Base-by-base conservation (phyloP, 2,329 filamentous ascomycete species). In the Aureobasidium namibiae region DNA sequence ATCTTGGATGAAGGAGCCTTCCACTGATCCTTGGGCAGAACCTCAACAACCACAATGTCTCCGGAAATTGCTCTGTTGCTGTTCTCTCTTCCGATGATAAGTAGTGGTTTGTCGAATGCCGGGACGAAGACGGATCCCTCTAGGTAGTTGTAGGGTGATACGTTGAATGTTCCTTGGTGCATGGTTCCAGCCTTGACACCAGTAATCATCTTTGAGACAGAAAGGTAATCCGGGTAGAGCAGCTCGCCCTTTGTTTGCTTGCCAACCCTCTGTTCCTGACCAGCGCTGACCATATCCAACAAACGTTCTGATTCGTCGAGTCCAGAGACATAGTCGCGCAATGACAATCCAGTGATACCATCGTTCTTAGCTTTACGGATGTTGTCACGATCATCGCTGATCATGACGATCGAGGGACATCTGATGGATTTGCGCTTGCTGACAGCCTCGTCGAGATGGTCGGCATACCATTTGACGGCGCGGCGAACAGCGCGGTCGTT, bases 101-200 rank as follows among this genome's bases (percentile, higher is more conserved):
- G 80, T 31, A 99, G 82, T 1, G 91, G 82, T 67, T 94, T 95
- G 61, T 94, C 87, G 68, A 99, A 99, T 4, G 92, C 85, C 1
- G 92, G 85, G 0, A 95, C 91, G 67, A 92, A 87, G 63, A 97
- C 88, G 0, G 90, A 91, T 1, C 90, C 94, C 72, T 99, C 94
- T 11, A 99, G 80, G 67, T 97, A 99, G 76, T 99, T 99, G 79
- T 97, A 99, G 0, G 90, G 90, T 8, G 94, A 97, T 29, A 97
- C 90, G 69, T 92, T 96, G 77, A 96, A 99, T 24, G 89, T 86
- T 7, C 94, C 94, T 74, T 99, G 92, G 71, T 99, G 94, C 67
- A 99, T 77, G 57, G 90, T 85, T 4, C 92, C 91, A 54, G 85
- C 85, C 76, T 95, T 95, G 59, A 96, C 82, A 0, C 92, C 92